phyloP scores from a whole-genome alignment of 495 filamentous ascomycete species.

The Astrothelium subdiscretum region DNA sequence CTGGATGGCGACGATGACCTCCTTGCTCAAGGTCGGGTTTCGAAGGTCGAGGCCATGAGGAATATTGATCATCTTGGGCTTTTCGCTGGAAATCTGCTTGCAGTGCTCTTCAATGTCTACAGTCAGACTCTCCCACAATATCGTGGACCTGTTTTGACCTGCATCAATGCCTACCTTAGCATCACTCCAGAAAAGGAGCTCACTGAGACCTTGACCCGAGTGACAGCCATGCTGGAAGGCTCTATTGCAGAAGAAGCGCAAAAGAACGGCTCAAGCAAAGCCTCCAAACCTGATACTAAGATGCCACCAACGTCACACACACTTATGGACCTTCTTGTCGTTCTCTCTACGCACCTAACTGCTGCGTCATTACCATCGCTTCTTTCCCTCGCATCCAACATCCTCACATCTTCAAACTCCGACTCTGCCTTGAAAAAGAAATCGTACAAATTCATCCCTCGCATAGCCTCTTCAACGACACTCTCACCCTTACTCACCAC shows the following conservation, averaged over 20 bases:
- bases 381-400: slow-evolving; percentile 69
- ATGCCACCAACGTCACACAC: slow-evolving; percentile 94
- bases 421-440: slow-evolving; percentile 99
- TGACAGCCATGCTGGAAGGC: slow-evolving; percentile 68
- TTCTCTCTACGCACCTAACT: slow-evolving; percentile 86
- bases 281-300: slow-evolving; percentile 46
- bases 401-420: slow-evolving; percentile 54
- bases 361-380: slow-evolving; percentile 66
- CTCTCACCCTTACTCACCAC: slow-evolving; percentile 61
- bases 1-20: slow-evolving; percentile 54
- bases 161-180: slow-evolving; percentile 87
- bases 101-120: slow-evolving; percentile 96
- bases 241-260: slow-evolving; percentile 54
- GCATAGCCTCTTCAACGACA: slow-evolving; percentile 65
- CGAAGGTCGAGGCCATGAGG: slow-evolving; percentile 58
- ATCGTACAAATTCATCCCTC: slow-evolving; percentile 91
- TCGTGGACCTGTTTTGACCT: slow-evolving; percentile 76
- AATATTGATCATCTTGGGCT: slow-evolving; percentile 66
- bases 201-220: slow-evolving; percentile 73
- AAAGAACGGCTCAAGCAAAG: slow-evolving; percentile 45
- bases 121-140: slow-evolving; percentile 88
- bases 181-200: slow-evolving; percentile 59
- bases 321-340: slow-evolving; percentile 89
- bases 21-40: slow-evolving; percentile 57
- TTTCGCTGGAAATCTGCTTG: slow-evolving; percentile 77